Conservation (phyloP, 495 filamentous ascomycete species). For the Haplographium delicatum region DNA sequence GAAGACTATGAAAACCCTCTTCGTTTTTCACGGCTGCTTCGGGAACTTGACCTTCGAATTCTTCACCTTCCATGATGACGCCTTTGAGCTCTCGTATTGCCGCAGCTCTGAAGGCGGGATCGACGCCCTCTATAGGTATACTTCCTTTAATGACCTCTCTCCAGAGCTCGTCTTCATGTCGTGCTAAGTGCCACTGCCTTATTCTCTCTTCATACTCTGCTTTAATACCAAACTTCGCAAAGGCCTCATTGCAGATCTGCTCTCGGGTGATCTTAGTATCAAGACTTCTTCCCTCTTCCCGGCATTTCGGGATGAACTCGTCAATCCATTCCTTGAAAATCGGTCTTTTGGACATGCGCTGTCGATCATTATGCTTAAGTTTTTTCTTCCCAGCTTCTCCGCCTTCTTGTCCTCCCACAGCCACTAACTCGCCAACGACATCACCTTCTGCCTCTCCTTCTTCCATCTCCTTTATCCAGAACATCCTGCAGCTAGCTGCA, state of each 20-base stretch:
- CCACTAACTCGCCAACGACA: conserved; percentile 8
- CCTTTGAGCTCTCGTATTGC: conserved; percentile 19
- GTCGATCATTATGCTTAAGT: conserved; percentile 47
- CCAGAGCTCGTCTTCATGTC: conserved; percentile 21
- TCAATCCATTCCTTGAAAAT: conserved; percentile 48
- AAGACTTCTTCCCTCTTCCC: conserved; percentile 4
- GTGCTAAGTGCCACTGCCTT: conserved; percentile 13
- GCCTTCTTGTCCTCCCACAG: conserved; percentile 27
- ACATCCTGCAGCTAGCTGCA: conserved; percentile 46
- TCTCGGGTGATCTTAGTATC: conserved; percentile 13
- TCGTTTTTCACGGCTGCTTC: conserved; percentile 18
- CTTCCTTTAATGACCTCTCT: conserved; percentile 17
- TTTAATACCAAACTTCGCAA: conserved; percentile 21
- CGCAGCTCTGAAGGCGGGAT: conserved; percentile 19
- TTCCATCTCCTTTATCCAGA: conserved; percentile 34
- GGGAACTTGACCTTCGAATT: conserved; percentile 26
- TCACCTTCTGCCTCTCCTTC: conserved; percentile 18
- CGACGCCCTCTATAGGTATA: conserved; percentile 28
- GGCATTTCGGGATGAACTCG: conserved; percentile 42
- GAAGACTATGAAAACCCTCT: conserved; percentile 36
- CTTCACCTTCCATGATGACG: conserved; percentile 28
- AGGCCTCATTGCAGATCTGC: conserved; percentile 18
- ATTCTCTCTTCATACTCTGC: conserved; percentile 26
- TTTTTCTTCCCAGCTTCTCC: conserved; percentile 28
- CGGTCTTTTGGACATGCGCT: conserved; percentile 38